Percentiles rank a stretch among this genome's conserved stretches.
phyloP scores from a whole-genome alignment of 2,329 filamentous ascomycete genomes.

The Fusarium protoensiforme region DNA sequence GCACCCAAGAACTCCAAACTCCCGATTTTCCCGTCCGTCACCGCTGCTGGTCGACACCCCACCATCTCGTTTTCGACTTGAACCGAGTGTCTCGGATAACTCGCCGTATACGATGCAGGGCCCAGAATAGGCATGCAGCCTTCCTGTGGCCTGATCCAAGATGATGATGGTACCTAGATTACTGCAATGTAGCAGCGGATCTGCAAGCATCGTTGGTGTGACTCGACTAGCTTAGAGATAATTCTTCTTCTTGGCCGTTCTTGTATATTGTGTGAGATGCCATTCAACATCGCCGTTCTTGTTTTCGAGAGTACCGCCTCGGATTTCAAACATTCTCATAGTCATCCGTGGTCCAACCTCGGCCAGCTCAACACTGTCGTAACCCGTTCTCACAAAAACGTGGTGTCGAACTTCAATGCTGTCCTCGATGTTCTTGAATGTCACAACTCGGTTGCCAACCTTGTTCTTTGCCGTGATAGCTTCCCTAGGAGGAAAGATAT shows the following conservation, averaged over 20 bases:
- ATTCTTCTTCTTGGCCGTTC: slow-evolving; percentile 94
- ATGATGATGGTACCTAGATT: background rate
- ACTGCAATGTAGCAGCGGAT: background rate
- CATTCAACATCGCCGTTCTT: slow-evolving; percentile 97
- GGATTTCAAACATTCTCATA: slow-evolving; percentile 95
- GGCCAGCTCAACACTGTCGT: slow-evolving; percentile 87
- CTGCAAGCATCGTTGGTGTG: background rate
- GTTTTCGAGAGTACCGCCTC: slow-evolving; percentile 90
- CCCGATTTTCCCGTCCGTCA: slow-evolving; percentile 14
- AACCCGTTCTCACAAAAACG: slow-evolving; percentile 93
- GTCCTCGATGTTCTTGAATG: slow-evolving; percentile 94
- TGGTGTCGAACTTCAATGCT: slow-evolving; percentile 85
- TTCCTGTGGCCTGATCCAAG: background rate
- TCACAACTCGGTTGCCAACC: slow-evolving; percentile 88
- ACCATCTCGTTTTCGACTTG: background rate
- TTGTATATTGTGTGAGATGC: slow-evolving; percentile 94
- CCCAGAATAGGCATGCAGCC: background rate
- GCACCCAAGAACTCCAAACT: slow-evolving; percentile 40
- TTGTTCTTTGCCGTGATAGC: slow-evolving; percentile 76
- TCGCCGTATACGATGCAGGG: background rate
- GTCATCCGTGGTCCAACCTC: slow-evolving; percentile 96
- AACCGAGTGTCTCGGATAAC: background rate
- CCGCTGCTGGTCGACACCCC: background rate
- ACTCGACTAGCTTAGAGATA: slow-evolving; percentile 72
- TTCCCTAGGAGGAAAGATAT: slow-evolving; percentile 92